A percentile compares a stretch with the other conserved stretches of the same genome.
Conservation (phyloP, 257 asterid genomes). For the Solanum gandarillasii region DNA sequence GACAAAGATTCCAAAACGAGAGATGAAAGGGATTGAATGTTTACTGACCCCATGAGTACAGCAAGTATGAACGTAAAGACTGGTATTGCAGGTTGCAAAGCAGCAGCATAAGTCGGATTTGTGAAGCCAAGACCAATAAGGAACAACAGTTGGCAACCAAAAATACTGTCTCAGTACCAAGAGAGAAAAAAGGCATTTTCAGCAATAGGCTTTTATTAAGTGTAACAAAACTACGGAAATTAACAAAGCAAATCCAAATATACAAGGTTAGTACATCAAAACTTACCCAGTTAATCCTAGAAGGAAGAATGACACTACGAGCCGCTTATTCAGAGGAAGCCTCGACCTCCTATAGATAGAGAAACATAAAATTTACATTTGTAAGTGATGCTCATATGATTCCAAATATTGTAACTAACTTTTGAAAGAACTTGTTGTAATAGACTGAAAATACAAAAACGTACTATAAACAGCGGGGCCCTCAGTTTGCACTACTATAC, state of each 20-base stretch:
- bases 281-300: constrained; percentile 93
- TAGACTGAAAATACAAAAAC: neutral
- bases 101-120: constrained; percentile 94
- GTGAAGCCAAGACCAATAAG: constrained; percentile 94
- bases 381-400: neutral
- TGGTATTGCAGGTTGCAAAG: constrained; percentile 93
- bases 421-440: neutral
- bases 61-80: constrained; percentile 91
- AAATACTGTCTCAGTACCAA: constrained; percentile 44
- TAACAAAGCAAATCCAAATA: neutral
- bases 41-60: constrained; percentile 77
- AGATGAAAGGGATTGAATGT: constrained; percentile 2
- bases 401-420: neutral
- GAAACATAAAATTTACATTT: neutral
- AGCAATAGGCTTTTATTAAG: neutral
- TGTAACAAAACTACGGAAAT: neutral
- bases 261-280: neutral
- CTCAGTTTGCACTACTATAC: neutral
- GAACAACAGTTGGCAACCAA: constrained; percentile 89
- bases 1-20: neutral
- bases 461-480: neutral
- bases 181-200: neutral
- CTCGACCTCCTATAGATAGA: constrained; percentile 56
- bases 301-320: constrained; percentile 62
- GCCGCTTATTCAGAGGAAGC: constrained; percentile 54